Base-by-base conservation (phyloP, 2,329 filamentous ascomycete species). In the Colletotrichum orbiculare region DNA sequence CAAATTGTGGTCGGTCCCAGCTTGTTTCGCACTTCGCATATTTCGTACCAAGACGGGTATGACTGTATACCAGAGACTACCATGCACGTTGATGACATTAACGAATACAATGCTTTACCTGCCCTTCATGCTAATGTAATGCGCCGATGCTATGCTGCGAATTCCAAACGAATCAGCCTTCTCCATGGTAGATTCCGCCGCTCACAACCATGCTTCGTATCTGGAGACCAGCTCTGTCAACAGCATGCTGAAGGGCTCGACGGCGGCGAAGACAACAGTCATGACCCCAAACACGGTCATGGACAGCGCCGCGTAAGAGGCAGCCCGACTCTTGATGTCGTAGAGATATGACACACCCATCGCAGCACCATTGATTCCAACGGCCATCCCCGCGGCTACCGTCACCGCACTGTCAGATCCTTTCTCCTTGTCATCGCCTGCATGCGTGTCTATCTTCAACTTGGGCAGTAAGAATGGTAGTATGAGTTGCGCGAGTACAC, bases 331-430 rank as follows among this genome's bases (percentile, higher is more conserved):
- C 57, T 77, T 77, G 8, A 78, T 79, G 72, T 87, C 84, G 60
- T 87, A 86, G 12, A 88, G 76, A 64, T 86, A 84, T 0, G 85
- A 80, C 0, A 86, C 85, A 2, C 86, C 86, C 84, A 88, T 87
- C 4, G 86, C 86, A 0, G 85, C 85, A 1, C 84, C 84, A 67
- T 88, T 88, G 75, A 87, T 82, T 3, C 86, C 86, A 53, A 87
- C 79, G 0, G 84, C 78, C 41, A 85, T 78, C 41, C 85, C 86
- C 0, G 81, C 76, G 1, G 84, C 84, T 2, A 87, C 79, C 0
- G 77, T 81, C 2, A 72, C 61, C 0, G 80, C 72, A 57, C 78
- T 41, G 39, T 52, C 47, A n/a, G 6, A 12, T 7, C 10, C 25
- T n/a, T 45, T 7, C 39, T 56, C 35, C n/a, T 45, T 45, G 33